Base-by-base conservation (phyloP, 441 rosid genomes). In the Gossypium lobatum region DNA sequence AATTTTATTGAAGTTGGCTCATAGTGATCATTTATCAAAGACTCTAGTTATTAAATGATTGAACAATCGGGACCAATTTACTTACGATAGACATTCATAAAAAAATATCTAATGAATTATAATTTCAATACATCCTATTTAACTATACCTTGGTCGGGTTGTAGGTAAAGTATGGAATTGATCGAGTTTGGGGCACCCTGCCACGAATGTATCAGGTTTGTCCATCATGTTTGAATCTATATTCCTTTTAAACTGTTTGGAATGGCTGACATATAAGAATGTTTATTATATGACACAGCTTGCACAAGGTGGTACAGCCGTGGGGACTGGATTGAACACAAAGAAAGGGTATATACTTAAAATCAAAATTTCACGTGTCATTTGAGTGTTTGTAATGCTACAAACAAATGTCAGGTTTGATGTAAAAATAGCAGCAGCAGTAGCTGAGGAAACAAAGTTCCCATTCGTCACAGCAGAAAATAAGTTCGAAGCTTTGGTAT, bases 281-380 rank as follows among this genome's bases (percentile, higher is more conserved):
- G 37, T 31, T 31, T 31, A 31, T 25, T 3, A 42, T 14, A 10
- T 59, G 37, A 59, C 88, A 94, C 37, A 48, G 97, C 96, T 95
- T 82, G 98, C 98, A 76, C 97, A 95, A 82, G 98, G 98, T 74
- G 97, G 97, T 76, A 95, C 98, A 72, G 98, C 98, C 63, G 97
- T 95, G 53, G 98, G 98, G 52, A 95, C 98, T 18, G 98, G 97
- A 82, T 82, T 95, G 81, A 95, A 95, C 85, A 88, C 98, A 64
- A 95, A 88, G 87, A 95, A 85, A 80, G 98, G 98, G 98, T 92
- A 83, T 73, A 85, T 58, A 3, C 4, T 31, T 5, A 31, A 31
- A 31, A 31, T 31, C 7, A 31, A 31, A 4, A 0, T 31, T 31
- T 31, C 7, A 31, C 37, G 37, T 31, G 1, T 5, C 7, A 18